phyloP scores from a whole-genome alignment of 2,329 filamentous ascomycete genomes.

The Colletotrichum plurivorum region DNA sequence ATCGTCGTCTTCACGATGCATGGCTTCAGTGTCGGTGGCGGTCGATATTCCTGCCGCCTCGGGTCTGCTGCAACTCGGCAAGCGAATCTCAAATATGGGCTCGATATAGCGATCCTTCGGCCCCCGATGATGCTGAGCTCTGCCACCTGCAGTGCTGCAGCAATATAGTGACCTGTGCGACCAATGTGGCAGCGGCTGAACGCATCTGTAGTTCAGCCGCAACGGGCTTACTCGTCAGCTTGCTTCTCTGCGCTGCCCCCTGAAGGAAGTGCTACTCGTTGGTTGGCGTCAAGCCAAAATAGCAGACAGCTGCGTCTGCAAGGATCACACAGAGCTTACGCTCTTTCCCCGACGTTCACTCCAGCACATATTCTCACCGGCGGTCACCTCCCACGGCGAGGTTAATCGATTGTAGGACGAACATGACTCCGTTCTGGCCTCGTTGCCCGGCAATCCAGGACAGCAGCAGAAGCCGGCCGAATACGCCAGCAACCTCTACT shows the following conservation, averaged over 20 bases:
- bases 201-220: constrained; percentile 20
- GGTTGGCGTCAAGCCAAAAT: not conserved
- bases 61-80: not conserved
- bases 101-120: not conserved
- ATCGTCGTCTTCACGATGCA: not conserved
- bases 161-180: not conserved
- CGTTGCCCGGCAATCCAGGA: not conserved
- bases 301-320: not conserved
- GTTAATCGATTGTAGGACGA: not conserved
- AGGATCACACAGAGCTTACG: not conserved
- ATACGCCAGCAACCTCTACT: too few relatives aligned
- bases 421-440: not conserved
- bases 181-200: constrained; percentile 27
- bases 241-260: not conserved
- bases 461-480: constrained; percentile 7
- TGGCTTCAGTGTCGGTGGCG: constrained; percentile 1
- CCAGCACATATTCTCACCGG: not conserved
- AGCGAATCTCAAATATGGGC: too few relatives aligned
- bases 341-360: not conserved
- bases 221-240: constrained; percentile 17
- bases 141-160: constrained; percentile 5
- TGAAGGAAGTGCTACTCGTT: not conserved
- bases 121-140: constrained; percentile 7
- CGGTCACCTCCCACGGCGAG: not conserved
- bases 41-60: not conserved